Base-by-base conservation (phyloP, 371 early-diverging fungal genomes). In the Caulochytrium protostelioides region DNA sequence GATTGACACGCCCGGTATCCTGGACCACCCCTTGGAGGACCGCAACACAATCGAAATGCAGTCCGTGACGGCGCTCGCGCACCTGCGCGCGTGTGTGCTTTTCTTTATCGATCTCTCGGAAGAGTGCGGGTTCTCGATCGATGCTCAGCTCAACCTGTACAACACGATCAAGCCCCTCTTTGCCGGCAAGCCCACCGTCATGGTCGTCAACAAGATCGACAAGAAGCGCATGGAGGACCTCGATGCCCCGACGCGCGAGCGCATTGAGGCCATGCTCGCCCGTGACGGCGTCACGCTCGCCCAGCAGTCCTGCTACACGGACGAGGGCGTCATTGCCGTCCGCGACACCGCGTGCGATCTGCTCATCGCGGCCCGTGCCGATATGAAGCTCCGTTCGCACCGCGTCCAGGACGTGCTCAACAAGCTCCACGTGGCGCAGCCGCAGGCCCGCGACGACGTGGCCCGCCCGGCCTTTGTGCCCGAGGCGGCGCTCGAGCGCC, bases 21-120 rank as follows among this genome's bases (percentile, higher is more conserved):
- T 99, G 38, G 99, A 99, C 65, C 98, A 97, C 54, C 91, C 97
- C 20, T 70, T 99, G 29, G 98, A 98, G 65, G 84, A 99, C 49
- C 79, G 95, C 50, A 99, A 98, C 65, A 97, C 97, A 16, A 98
- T 99, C 51, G 99, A 99, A 65, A 99, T 99, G 99, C 98, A 99
- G 59, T 89, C 91, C 35, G 92, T 99, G 47, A 98, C 99, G 9
- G 99, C 99, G 22, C 72, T 99, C 44, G 99, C 99, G 14, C 99
- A 99, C 55, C 62, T 99, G 54, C 73, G 97, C 44, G 80, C 97
- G 10, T 83, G 89, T 39, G 80, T 99, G 49, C 57, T 99, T 57
- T 99, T 80, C 75, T 99, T 99, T 55, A 79, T 99, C 52, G 99
- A 99, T 61, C 55, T 97, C 22, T 90, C 94, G 12, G 98, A 94